Evolutionary conservation across 805 yeast species (phyloP).

Genomic region (Ogataea kodamae): DNA sequence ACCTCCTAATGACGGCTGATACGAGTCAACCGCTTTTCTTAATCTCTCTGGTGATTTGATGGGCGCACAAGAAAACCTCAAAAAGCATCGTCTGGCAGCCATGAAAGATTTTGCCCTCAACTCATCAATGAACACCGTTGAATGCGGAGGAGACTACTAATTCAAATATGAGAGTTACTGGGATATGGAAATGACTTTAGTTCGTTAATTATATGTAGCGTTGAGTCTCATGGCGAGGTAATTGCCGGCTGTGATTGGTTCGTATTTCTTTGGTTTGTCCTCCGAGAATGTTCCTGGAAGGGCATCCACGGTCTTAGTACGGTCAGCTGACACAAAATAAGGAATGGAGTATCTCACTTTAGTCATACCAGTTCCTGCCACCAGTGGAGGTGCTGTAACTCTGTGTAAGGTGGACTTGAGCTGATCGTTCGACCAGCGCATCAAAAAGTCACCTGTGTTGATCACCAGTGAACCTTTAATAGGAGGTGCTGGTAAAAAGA

Average conservation of each 20-base stretch:
- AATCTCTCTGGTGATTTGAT: too few relatives aligned
- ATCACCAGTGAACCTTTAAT: conserved; percentile 35
- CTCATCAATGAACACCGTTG: too few relatives aligned
- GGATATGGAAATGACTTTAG: too few relatives aligned
- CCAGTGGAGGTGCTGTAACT: conserved; percentile 31
- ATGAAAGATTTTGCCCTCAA: too few relatives aligned
- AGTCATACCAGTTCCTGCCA: conserved; percentile 14
- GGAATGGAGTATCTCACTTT: conserved; percentile 30
- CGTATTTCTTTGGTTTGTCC: conserved; percentile 18
- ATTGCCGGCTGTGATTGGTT: conserved; percentile 23
- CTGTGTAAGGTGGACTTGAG: conserved; percentile 39
- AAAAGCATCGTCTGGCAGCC: too few relatives aligned
- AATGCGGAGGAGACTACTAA: too few relatives aligned
- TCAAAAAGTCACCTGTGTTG: conserved; percentile 39
- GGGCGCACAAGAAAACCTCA: too few relatives aligned
- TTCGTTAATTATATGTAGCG: conserved; percentile 18
- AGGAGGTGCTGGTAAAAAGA: conserved; percentile 29
- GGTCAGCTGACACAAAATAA: conserved; percentile 26
- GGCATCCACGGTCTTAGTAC: conserved; percentile 16
- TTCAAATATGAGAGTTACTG: too few relatives aligned
- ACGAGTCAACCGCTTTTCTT: too few relatives aligned
- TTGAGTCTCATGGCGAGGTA: conserved; percentile 22
- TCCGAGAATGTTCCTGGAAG: conserved; percentile 22
- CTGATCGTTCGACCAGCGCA: conserved; percentile 37
- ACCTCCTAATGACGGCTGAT: too few relatives aligned